Percentiles rank a stretch among this genome's conserved stretches.
Evolutionary conservation across 768 basidiomycete species (phyloP).

Genomic region (Mycena floridula): DNA sequence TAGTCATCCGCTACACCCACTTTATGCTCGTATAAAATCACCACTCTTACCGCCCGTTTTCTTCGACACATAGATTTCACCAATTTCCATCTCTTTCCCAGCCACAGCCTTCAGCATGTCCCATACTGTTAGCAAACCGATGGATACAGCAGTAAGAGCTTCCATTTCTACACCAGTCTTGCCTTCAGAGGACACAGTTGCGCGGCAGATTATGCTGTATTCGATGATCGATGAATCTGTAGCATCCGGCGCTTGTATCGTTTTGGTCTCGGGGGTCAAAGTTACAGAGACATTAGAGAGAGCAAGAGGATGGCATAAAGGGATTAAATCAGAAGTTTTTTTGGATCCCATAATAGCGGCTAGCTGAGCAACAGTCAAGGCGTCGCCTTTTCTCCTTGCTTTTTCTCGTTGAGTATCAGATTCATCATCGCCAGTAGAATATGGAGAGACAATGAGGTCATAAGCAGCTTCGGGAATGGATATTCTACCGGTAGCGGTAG

Average conservation of each 20-base stretch:
- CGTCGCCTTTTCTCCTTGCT: constrained; percentile 59
- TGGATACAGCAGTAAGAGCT: constrained; percentile 77
- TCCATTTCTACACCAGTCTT: constrained; percentile 94
- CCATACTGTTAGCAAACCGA: constrained; percentile 80
- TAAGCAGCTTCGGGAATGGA: constrained; percentile 61
- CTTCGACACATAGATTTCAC: constrained; percentile 52
- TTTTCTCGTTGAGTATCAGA: constrained; percentile 41
- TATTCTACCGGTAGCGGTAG: constrained; percentile 74
- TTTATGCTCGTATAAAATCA: constrained; percentile 41
- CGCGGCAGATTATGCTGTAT: constrained; percentile 55
- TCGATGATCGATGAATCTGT: constrained; percentile 1
- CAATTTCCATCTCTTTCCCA: constrained; percentile 81
- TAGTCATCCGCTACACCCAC: constrained; percentile 5
- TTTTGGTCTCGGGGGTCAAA: constrained; percentile 39
- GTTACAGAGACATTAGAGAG: constrained; percentile 66
- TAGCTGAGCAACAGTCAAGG: constrained; percentile 70
- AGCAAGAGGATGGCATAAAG: constrained; percentile 80
- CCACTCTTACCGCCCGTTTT: constrained; percentile 77
- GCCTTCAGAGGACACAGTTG: constrained; percentile 69
- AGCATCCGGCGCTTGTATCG: no score
- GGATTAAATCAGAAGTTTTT: constrained; percentile 76
- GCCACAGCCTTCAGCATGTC: constrained; percentile 92
- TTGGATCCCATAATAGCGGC: constrained; percentile 88
- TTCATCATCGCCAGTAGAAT: constrained; percentile 18
- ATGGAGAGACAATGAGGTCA: constrained; percentile 47